A percentile compares a stretch with the other conserved stretches of the same genome.
Evolutionary conservation across 768 basidiomycete species (phyloP).

Genomic region (Pleurotus cornucopiae): DNA sequence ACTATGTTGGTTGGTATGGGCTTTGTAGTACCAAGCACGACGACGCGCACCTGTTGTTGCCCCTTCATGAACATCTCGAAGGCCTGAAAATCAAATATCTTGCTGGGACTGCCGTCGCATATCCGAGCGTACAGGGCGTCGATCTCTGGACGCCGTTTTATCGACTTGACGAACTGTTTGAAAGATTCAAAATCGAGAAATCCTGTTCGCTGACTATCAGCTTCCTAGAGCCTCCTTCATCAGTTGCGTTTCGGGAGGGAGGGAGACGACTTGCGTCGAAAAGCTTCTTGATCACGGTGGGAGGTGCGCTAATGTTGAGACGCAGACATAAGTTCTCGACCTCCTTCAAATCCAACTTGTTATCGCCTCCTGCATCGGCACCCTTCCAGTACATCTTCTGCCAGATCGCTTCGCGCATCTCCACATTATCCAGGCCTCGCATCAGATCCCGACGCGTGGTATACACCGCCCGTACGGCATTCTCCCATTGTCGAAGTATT

Average conservation of each 20-base stretch:
- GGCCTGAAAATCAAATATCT: constrained; percentile 33
- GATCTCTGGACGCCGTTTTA: constrained; percentile 81
- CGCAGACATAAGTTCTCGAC: constrained; percentile 66
- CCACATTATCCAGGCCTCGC: constrained; percentile 3
- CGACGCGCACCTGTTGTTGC: constrained; percentile 31
- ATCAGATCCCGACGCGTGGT: not conserved
- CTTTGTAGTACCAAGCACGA: not conserved
- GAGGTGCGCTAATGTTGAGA: constrained; percentile 57
- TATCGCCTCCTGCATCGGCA: constrained; percentile 47
- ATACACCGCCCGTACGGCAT: constrained; percentile 28
- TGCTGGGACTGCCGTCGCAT: constrained; percentile 20
- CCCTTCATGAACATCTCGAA: constrained; percentile 43
- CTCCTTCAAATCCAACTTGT: constrained; percentile 64
- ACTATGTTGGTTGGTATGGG: constrained; percentile 19
- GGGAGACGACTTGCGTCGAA: constrained; percentile 45
- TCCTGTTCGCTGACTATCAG: constrained; percentile 50
- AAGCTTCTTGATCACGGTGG: constrained; percentile 45
- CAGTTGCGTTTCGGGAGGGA: constrained; percentile 1
- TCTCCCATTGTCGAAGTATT: constrained; percentile 51
- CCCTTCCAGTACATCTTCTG: constrained; percentile 9
- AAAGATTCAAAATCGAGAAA: constrained; percentile 77
- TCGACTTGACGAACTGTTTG: constrained; percentile 71
- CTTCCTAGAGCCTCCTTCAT: constrained; percentile 40
- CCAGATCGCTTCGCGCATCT: constrained; percentile 6
- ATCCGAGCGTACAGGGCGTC: constrained; percentile 52